phyloP scores from a whole-genome alignment of 208 protist genomes.

The Pavlovales sp. region DNA sequence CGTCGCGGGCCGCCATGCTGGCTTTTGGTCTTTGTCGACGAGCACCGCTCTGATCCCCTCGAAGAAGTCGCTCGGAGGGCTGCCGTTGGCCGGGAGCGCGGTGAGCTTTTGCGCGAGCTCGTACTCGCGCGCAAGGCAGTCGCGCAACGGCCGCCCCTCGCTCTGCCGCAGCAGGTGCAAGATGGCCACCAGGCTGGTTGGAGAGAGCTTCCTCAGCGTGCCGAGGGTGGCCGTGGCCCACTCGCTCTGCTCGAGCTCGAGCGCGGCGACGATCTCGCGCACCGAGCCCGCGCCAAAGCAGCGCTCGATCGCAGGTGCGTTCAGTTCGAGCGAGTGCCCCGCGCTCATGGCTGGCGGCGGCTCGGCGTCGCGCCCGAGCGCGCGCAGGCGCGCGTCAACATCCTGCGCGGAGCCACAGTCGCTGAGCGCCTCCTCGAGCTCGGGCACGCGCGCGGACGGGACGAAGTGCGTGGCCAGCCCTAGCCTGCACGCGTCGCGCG shows the following conservation, averaged over 20 bases:
- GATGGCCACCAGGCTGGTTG: not conserved
- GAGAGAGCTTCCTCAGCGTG: not conserved
- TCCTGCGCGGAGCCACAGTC: not conserved
- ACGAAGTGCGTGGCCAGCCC: conserved; percentile 30
- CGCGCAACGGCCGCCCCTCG: not conserved
- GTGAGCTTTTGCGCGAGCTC: not conserved
- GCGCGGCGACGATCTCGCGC: not conserved
- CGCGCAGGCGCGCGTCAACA: not conserved
- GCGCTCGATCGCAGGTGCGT: not conserved
- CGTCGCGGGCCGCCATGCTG: not conserved
- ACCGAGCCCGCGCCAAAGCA: not conserved
- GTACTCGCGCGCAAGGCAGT: not conserved
- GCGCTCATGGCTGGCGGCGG: too few species aligned
- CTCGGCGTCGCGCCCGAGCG: not conserved
- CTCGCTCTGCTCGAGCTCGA: not conserved
- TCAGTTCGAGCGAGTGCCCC: not conserved
- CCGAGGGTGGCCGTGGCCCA: not conserved
- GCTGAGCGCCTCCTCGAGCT: not conserved
- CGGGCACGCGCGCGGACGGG: not conserved
- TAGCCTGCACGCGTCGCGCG: not conserved
- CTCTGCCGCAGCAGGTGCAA: not conserved
- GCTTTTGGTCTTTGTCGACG: conserved; percentile 12
- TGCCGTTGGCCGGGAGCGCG: not conserved
- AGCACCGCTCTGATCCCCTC: conserved; percentile 15
- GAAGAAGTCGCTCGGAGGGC: too few species aligned